Conservation (phyloP, 768 basidiomycete species). For the Rhizopogon salebrosus region DNA sequence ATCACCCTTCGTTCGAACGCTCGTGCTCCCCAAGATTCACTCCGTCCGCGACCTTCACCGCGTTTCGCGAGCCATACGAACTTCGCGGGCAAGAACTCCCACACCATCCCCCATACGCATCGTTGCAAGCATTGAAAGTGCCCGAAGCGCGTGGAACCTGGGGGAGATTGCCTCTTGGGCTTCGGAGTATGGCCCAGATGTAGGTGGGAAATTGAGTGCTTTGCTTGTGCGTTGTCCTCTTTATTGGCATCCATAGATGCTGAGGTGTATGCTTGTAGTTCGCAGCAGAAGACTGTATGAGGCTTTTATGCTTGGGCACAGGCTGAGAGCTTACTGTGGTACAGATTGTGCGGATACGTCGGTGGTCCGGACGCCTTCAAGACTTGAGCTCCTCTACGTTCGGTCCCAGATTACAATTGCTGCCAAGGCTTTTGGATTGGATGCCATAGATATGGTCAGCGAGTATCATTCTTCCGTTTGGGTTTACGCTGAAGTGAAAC, state of each 20-base stretch:
- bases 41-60: conserved; percentile 58
- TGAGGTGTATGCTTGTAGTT: conserved; percentile 50
- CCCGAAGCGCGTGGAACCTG: conserved; percentile 61
- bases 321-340: conserved; percentile 4
- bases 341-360: conserved; percentile 87
- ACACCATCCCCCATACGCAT: conserved; percentile 41
- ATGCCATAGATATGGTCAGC: conserved; percentile 86
- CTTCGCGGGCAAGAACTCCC: conserved; percentile 19
- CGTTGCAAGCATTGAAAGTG: conserved; percentile 85
- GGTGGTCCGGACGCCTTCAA: conserved; percentile 69
- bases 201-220: conserved; percentile 54
- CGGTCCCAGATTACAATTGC: conserved; percentile 77
- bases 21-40: conserved; percentile 86
- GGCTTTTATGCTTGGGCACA: not conserved
- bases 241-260: not conserved
- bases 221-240: conserved; percentile 51
- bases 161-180: conserved; percentile 69
- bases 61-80: conserved; percentile 41
- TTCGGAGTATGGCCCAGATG: conserved; percentile 35
- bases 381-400: conserved; percentile 76
- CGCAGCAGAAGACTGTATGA: conserved; percentile 88
- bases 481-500: not conserved
- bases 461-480: not conserved
- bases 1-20: conserved; percentile 45
- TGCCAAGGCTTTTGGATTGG: conserved; percentile 78